Conservation (phyloP, 768 basidiomycete species). For the Podaxis sp. region DNA sequence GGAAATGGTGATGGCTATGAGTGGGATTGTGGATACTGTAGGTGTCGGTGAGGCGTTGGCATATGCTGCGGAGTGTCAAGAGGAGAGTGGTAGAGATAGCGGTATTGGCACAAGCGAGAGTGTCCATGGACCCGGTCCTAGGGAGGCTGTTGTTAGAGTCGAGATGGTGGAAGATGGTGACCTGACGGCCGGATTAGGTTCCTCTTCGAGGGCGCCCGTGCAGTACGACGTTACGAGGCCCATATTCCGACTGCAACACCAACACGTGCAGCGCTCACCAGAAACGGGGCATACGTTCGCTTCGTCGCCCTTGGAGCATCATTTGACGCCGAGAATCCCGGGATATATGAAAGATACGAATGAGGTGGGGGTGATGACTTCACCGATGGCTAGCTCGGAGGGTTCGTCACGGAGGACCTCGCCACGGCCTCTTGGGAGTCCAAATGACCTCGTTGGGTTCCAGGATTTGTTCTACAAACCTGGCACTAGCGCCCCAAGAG, state of each 20-base stretch:
- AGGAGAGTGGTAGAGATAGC: constrained; percentile 29
- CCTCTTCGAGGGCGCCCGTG: constrained; percentile 17
- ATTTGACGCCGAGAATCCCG: constrained; percentile 7
- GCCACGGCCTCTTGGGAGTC: constrained; percentile 51
- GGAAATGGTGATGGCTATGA: neutral
- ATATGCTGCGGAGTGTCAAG: constrained; percentile 29
- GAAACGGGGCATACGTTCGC: constrained; percentile 17
- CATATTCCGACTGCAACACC: constrained; percentile 16
- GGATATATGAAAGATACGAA: neutral
- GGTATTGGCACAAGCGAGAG: constrained; percentile 45
- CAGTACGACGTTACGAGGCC: constrained; percentile 33
- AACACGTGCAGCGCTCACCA: neutral
- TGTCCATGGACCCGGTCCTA: constrained; percentile 16
- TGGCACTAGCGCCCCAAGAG: constrained; percentile 10
- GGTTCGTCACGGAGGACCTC: constrained; percentile 33
- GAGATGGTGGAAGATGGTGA: constrained; percentile 9
- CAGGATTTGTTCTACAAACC: constrained; percentile 71
- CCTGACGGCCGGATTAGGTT: neutral
- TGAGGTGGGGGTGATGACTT: constrained; percentile 12
- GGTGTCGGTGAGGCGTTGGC: constrained; percentile 64
- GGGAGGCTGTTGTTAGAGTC: constrained; percentile 1
- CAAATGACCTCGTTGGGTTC: constrained; percentile 70
- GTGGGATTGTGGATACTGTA: constrained; percentile 34
- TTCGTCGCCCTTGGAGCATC: constrained; percentile 15
- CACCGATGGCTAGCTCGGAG: constrained; percentile 15